phyloP scores from a whole-genome alignment of 768 basidiomycete genomes.

The Dacryopinax primogenitus region DNA sequence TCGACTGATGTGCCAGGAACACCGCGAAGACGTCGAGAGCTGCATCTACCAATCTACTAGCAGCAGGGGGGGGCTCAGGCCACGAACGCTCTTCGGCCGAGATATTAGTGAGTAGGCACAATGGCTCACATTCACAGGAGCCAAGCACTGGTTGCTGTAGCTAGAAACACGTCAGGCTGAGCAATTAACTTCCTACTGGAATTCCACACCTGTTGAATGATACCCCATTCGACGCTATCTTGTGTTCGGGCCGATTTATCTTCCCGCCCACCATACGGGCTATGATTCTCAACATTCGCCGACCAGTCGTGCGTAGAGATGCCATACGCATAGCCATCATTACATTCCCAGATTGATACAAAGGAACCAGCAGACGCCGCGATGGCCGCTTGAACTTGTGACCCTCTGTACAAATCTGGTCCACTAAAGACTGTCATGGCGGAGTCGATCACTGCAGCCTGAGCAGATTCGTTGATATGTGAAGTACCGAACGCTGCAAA shows the following conservation, averaged over 20 bases:
- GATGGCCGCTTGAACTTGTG: slow-evolving; percentile 82
- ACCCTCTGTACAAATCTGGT: slow-evolving; percentile 69
- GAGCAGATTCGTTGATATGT: slow-evolving; percentile 70
- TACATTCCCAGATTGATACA: slow-evolving; percentile 69
- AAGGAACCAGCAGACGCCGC: slow-evolving; percentile 74
- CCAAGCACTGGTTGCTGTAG: slow-evolving; percentile 65
- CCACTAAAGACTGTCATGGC: slow-evolving; percentile 73
- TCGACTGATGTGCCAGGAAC: slow-evolving; percentile 41
- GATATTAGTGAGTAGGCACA: slow-evolving; percentile 49
- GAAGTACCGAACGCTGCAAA: slow-evolving; percentile 70
- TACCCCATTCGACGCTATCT: slow-evolving; percentile 66
- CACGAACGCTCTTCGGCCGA: slow-evolving; percentile 23
- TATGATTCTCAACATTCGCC: slow-evolving; percentile 2
- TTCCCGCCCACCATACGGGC: slow-evolving; percentile 19
- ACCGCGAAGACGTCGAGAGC: slow-evolving; percentile 77
- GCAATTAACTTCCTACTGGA: not conserved
- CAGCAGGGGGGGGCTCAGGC: slow-evolving; percentile 57
- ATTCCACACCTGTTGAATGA: slow-evolving; percentile 52
- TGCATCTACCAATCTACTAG: slow-evolving; percentile 73
- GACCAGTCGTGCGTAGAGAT: slow-evolving; percentile 50
- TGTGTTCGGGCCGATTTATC: slow-evolving; percentile 38
- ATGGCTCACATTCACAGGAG: slow-evolving; percentile 75
- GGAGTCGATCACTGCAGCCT: slow-evolving; percentile 65
- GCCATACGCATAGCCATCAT: slow-evolving; percentile 86
- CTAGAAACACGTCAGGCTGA: slow-evolving; percentile 28